These are phyloP conservation scores for Austroboletus rostrupii DNA, from an alignment of 1,284 basidiomycete species.

Conservation along the genomic window DNA sequence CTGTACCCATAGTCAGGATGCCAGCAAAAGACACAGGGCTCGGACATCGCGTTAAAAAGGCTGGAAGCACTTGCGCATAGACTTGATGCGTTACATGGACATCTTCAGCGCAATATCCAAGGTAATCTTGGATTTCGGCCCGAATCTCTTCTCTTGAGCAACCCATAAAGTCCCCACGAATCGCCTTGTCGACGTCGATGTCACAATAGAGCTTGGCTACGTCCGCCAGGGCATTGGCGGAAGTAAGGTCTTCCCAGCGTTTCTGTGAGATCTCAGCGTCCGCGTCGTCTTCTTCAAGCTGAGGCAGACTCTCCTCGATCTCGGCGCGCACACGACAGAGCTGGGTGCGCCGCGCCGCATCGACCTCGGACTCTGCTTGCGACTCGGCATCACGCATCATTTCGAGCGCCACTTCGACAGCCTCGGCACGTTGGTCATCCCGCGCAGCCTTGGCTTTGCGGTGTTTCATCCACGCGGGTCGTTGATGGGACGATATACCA, in stretches of 20 bases:
- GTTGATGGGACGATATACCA: conserved; percentile 93
- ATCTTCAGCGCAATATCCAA: conserved; percentile 86
- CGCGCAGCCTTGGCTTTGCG: conserved; percentile 54
- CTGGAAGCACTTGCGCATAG: conserved; percentile 77
- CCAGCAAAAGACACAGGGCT: conserved; percentile 94
- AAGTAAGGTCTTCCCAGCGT: conserved; percentile 93
- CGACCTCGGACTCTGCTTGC: conserved; percentile 40
- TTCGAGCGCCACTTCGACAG: conserved; percentile 50
- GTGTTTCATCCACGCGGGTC: conserved; percentile 89
- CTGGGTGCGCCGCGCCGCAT: conserved; percentile 36
- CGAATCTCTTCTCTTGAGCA: conserved; percentile 62
- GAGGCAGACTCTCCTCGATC: conserved; percentile 41
- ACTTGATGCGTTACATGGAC: conserved; percentile 85
- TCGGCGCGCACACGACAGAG: conserved; percentile 43
- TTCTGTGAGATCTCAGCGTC: conserved; percentile 42
- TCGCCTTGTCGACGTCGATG: conserved; percentile 77
- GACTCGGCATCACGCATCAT: conserved; percentile 47
- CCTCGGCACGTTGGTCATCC: conserved; percentile 53
- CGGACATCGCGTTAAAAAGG: conserved; percentile 82
- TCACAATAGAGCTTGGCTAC: conserved; percentile 90
- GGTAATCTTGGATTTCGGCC: conserved; percentile 68
- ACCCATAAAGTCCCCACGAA: conserved; percentile 77
- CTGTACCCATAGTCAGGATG: conserved; percentile 87
- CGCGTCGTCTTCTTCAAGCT: conserved; percentile 36
- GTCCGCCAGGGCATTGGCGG: conserved; percentile 88